Conservation (phyloP, 1,139 yeast genomes). For the Eremothecium cymbalariae region DNA sequence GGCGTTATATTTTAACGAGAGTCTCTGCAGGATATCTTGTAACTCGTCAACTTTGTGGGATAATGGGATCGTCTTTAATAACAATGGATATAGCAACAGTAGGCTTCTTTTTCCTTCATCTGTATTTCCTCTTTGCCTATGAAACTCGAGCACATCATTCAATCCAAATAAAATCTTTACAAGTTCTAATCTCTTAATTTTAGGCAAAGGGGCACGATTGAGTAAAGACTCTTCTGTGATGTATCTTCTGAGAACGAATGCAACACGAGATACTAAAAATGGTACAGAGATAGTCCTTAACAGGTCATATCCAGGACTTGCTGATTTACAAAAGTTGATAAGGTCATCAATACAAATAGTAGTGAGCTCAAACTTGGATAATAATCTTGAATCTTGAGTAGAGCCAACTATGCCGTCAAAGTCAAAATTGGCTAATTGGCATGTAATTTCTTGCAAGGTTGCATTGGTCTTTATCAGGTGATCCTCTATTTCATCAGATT, state of each 20-base stretch:
- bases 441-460: conserved; percentile 30
- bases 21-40: conserved; percentile 23
- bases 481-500: conserved; percentile 40
- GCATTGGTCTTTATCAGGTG: conserved; percentile 29
- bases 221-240: conserved; percentile 45
- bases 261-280: conserved; percentile 41
- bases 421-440: conserved; percentile 29
- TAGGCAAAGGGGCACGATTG: conserved; percentile 46
- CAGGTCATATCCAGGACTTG: conserved; percentile 13
- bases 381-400: conserved; percentile 35
- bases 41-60: conserved; percentile 30
- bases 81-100: conserved; percentile 32
- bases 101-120: conserved; percentile 21
- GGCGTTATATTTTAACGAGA: conserved; percentile 26
- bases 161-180: conserved; percentile 33
- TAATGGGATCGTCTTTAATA: conserved; percentile 34
- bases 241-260: conserved; percentile 44
- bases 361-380: conserved; percentile 38
- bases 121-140: not conserved
- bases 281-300: conserved; percentile 30
- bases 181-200: conserved; percentile 45
- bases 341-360: conserved; percentile 44
- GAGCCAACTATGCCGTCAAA: conserved; percentile 41
- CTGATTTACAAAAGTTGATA: conserved; percentile 29
- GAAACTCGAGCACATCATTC: conserved; percentile 21